Conservation (phyloP, 441 rosid species). For the Francoa sonchifolia region DNA sequence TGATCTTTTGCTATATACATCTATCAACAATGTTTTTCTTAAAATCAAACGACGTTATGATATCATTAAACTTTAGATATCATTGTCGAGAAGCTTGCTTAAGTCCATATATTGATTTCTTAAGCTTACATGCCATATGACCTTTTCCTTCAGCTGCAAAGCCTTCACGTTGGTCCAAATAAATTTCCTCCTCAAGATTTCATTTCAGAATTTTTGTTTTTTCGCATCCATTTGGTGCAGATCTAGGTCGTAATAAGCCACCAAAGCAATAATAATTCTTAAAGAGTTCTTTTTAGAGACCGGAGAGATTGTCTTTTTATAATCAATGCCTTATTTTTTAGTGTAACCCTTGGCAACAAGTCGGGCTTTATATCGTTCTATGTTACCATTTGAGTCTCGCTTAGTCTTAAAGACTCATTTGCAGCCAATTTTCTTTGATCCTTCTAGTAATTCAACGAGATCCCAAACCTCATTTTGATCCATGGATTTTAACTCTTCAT, state of each 20-base stretch:
- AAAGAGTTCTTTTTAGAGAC: constrained; percentile 2
- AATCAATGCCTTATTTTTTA: constrained; percentile 4
- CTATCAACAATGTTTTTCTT: not conserved
- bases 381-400: not conserved
- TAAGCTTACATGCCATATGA: not conserved
- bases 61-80: no score
- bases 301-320: constrained; percentile 2
- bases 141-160: not conserved
- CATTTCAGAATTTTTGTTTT: not conserved
- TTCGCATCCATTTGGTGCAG: not conserved
- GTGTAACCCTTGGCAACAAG: not conserved
- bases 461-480: not conserved
- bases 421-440: not conserved
- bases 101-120: constrained; percentile 1
- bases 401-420: constrained; percentile 3
- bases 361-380: not conserved
- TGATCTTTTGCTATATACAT: not conserved
- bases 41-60: not conserved
- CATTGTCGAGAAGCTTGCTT: not conserved
- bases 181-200: not conserved
- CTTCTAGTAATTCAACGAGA: not conserved
- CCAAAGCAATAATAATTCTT: not conserved
- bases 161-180: not conserved
- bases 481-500: not conserved
- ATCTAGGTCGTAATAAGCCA: not conserved